phyloP scores from a whole-genome alignment of 352 stramenopile genomes.

The Globisporangium apiculatum region DNA sequence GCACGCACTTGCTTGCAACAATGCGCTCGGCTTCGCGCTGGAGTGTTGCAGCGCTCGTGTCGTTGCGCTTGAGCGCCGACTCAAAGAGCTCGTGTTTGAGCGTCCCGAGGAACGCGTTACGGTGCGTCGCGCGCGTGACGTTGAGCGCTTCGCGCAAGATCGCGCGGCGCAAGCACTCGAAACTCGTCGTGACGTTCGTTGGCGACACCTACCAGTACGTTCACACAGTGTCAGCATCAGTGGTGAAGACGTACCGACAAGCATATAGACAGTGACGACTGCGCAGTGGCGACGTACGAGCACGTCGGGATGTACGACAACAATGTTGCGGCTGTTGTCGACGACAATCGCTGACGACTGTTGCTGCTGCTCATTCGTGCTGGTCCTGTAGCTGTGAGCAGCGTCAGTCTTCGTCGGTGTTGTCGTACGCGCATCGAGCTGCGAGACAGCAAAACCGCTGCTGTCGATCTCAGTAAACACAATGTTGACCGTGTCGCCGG shows the following conservation, averaged over 20 bases:
- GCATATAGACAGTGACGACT: neutral
- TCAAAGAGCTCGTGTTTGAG: conserved; percentile 86
- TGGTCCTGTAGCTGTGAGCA: too few species aligned
- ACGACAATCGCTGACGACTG: conserved; percentile 20
- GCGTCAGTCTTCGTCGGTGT: too few species aligned
- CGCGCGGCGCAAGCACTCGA: conserved; percentile 58
- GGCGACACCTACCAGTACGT: conserved; percentile 49
- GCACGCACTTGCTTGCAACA: conserved; percentile 50
- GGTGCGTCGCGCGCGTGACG: conserved; percentile 45
- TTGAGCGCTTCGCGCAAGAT: conserved; percentile 61
- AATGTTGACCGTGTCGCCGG: conserved; percentile 75
- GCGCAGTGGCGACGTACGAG: conserved; percentile 27
- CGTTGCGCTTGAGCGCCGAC: conserved; percentile 29
- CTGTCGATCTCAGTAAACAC: conserved; percentile 53
- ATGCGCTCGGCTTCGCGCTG: conserved; percentile 35
- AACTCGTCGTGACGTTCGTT: conserved; percentile 73
- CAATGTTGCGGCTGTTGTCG: conserved; percentile 48
- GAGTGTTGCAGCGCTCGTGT: conserved; percentile 26
- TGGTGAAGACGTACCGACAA: neutral
- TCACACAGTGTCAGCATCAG: neutral
- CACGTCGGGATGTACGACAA: conserved; percentile 73
- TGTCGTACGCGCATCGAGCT: too few species aligned
- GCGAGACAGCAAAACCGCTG: neutral
- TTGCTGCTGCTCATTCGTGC: neutral
- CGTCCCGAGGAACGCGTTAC: conserved; percentile 64